Base-by-base conservation (phyloP, 202 grass and related monocot genomes). In the Schoenoplectus triqueter region DNA sequence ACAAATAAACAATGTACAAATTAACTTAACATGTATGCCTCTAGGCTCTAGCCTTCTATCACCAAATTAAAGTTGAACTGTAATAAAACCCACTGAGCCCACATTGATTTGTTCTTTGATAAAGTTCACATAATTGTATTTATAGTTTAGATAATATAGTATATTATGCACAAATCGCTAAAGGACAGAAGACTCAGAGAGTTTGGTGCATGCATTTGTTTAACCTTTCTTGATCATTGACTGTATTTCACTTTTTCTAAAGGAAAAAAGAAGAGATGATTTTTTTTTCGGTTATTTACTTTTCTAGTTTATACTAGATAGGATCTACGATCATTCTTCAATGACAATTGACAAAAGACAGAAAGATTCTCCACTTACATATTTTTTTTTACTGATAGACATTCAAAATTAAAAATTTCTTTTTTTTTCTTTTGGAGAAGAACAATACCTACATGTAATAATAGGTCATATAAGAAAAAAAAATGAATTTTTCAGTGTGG, bases 11-110 rank as follows among this genome's bases (percentile, higher is more conserved):
- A 31, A 31, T 31, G 31, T 31, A 31, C 31, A 31, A 31, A 31
- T 31, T 31, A 59, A 59, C 51, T 55, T 55, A 14, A 11, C 56
- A 59, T 59, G 11, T 3, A 59, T 59, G 7, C 42, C n/a, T 70
- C 15, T 47, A 70, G 68, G 42, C 2, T 73, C n/a, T 73, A 76
- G 50, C 50, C 20, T 76, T 77, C 20, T 40, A n/a, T 77, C 73
- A 77, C 20, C 73, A 77, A 73, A 73, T 47, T 47, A 47, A 62
- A 62, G 54, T 61, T 78, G 54, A 6, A 78, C 13, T 44, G 31
- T 78, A 77, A 78, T 54, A 54, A 61, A 78, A 61, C 61, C 54
- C 52, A 78, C 54, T 61, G 11, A 61, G n/a, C 18, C 70, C 70
- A 17, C 15, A 51, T 49, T 60, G 74, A 60, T 78, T 59, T 60